These are phyloP conservation scores for Omphalea diandra DNA, from an alignment of 441 rosid species.

Conservation along the genomic window DNA sequence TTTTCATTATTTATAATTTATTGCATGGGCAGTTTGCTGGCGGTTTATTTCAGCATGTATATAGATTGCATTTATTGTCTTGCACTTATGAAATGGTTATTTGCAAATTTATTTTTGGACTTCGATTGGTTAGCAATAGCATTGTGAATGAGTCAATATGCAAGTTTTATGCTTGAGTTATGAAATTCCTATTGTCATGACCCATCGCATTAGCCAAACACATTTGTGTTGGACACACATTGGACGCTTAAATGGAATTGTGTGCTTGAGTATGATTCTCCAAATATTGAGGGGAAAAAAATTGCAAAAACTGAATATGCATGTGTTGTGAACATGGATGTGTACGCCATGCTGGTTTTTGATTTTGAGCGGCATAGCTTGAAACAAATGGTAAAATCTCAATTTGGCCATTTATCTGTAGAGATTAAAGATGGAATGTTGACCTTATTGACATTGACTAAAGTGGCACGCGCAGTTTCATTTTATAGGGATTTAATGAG, in stretches of 20 bases:
- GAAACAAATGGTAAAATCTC: not conserved
- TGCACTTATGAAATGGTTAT: not conserved
- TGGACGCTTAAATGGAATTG: no score
- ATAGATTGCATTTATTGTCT: not conserved
- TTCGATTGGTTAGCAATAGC: not conserved
- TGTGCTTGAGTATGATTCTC: not conserved
- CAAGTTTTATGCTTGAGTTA: no score
- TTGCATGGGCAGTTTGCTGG: not conserved
- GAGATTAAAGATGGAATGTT: not conserved
- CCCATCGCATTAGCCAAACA: not conserved
- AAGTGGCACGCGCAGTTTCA: not conserved
- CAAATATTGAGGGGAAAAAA: not conserved
- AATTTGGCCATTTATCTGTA: no score
- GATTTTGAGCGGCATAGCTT: not conserved
- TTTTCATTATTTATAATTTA: not conserved
- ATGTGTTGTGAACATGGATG: not conserved
- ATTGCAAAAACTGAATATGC: not conserved
- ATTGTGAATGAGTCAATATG: not conserved
- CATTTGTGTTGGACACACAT: not conserved
- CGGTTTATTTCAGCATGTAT: not conserved
- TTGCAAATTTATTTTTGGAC: not conserved
- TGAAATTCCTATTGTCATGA: not conserved
- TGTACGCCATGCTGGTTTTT: not conserved
- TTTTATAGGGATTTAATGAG: not conserved
- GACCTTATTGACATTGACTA: not conserved